Percentiles rank a stretch among this genome's conserved stretches.
phyloP scores from a whole-genome alignment of 2,329 filamentous ascomycete species.

The Epichloe festucae region DNA sequence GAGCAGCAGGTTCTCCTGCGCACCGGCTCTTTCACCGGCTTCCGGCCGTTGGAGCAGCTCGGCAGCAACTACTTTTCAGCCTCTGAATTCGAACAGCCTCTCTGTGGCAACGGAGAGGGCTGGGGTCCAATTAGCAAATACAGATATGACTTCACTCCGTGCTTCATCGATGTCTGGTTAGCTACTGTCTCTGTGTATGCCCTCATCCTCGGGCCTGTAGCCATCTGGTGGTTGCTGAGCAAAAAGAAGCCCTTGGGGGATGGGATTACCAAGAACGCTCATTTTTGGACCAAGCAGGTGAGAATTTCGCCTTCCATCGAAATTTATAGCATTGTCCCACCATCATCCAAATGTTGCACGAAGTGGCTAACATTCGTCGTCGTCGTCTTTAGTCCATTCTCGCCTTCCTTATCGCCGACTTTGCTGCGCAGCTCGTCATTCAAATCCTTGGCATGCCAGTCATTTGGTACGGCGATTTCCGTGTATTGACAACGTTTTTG shows the following conservation, averaged over 20 bases:
- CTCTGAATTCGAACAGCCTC: conserved; percentile 44
- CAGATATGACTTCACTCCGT: conserved; percentile 91
- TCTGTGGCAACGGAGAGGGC: conserved; percentile 83
- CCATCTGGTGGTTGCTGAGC: conserved; percentile 66
- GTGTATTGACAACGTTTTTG: conserved; percentile 67
- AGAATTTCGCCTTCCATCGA: background rate
- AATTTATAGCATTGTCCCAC: background rate
- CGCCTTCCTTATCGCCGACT: conserved; percentile 52
- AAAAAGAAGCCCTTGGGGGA: conserved; percentile 44
- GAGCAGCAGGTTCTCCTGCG: conserved; percentile 36
- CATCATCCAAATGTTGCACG: background rate
- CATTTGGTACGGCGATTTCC: conserved; percentile 69
- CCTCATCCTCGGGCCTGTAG: conserved; percentile 60
- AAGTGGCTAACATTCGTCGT: background rate
- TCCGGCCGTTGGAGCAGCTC: conserved; percentile 35
- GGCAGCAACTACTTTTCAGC: conserved; percentile 48
- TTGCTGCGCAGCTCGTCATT: conserved; percentile 58
- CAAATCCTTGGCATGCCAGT: conserved; percentile 58
- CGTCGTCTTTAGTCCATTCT: conserved; percentile 35
- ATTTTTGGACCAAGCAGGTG: conserved; percentile 89
- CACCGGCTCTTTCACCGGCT: conserved; percentile 50
- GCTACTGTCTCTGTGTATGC: conserved; percentile 67
- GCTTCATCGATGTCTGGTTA: conserved; percentile 90
- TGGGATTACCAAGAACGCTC: conserved; percentile 68
- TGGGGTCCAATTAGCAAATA: conserved; percentile 87